Percentiles rank a stretch among this genome's conserved stretches.
Evolutionary conservation across 2,329 filamentous ascomycete species (phyloP).

Genomic region (Colletotrichum salicis): DNA sequence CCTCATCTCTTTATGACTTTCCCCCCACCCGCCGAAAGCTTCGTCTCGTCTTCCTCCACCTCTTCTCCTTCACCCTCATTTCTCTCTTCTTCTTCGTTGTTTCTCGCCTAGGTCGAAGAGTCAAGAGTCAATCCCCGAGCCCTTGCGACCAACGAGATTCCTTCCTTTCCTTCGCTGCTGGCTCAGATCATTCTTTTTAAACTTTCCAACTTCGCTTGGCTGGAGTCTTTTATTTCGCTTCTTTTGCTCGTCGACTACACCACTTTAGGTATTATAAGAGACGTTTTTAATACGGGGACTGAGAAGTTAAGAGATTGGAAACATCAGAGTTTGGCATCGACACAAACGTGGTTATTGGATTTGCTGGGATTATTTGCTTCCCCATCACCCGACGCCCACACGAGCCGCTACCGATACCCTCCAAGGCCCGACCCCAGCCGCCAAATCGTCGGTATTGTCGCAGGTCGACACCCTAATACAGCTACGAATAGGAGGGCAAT

Average conservation of each 20-base stretch:
- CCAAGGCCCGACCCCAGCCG: slow-evolving; percentile 31
- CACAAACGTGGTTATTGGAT: slow-evolving; percentile 5
- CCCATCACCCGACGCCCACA: slow-evolving; percentile 3
- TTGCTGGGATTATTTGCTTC: slow-evolving; percentile 17
- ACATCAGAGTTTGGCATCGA: slow-evolving; percentile 2
- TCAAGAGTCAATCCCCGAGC: slow-evolving; percentile 48
- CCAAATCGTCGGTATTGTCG: slow-evolving; percentile 54
- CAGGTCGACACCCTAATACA: slow-evolving; percentile 61
- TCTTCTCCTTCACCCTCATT: slow-evolving; percentile 42
- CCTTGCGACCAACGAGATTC: slow-evolving; percentile 46
- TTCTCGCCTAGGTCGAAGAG: slow-evolving; percentile 58
- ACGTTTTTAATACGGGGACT: slow-evolving; percentile 33
- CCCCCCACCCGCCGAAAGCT: slow-evolving; percentile 42
- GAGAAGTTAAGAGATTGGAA: slow-evolving; percentile 26
- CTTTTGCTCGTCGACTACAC: slow-evolving; percentile 40
- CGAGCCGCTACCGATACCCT: slow-evolving; percentile 30
- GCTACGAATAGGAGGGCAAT: slow-evolving; percentile 9
- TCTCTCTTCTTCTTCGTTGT: slow-evolving; percentile 45
- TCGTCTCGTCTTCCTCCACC: slow-evolving; percentile 37
- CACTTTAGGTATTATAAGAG: slow-evolving; percentile 21
- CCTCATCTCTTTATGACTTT: slow-evolving; percentile 53
- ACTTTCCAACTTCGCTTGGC: slow-evolving; percentile 29
- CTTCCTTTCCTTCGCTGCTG: slow-evolving; percentile 64
- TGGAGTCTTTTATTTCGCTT: slow-evolving; percentile 41
- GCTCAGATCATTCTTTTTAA: slow-evolving; percentile 63